phyloP scores from a whole-genome alignment of 2,329 filamentous ascomycete genomes.

The Xylariomycetidae sp. region DNA sequence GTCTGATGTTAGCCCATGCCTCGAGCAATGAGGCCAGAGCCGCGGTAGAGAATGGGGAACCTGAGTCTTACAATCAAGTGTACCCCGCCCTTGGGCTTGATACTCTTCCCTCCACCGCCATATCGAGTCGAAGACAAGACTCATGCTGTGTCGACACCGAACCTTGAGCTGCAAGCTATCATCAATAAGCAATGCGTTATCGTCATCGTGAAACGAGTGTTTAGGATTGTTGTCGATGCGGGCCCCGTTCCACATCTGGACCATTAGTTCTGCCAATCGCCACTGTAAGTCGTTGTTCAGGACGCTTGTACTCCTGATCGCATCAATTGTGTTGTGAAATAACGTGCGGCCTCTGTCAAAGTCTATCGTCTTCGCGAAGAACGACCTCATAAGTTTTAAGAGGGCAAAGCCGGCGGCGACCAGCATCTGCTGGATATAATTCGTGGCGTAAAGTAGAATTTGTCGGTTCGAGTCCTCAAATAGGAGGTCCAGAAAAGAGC shows the following conservation, averaged over 20 bases:
- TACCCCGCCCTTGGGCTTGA: conserved; percentile 64
- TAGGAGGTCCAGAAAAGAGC: conserved; percentile 63
- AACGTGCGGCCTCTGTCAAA: conserved; percentile 61
- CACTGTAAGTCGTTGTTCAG: conserved; percentile 75
- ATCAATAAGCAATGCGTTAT: conserved; percentile 52
- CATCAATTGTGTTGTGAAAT: conserved; percentile 66
- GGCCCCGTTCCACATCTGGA: conserved; percentile 79
- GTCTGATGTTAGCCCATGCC: conserved; percentile 33
- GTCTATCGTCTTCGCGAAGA: conserved; percentile 69
- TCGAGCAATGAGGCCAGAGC: conserved; percentile 20
- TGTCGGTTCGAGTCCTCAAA: conserved; percentile 51
- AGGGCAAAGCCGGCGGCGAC: conserved; percentile 75
- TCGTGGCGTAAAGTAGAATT: conserved; percentile 62
- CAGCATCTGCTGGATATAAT: conserved; percentile 81
- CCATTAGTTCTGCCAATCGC: conserved; percentile 78
- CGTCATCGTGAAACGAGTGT: conserved; percentile 44
- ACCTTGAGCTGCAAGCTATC: conserved; percentile 75
- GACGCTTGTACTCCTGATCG: conserved; percentile 69
- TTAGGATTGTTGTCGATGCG: conserved; percentile 44
- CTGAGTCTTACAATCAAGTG: conserved; percentile 59
- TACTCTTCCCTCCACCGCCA: conserved; percentile 84
- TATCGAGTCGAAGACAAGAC: conserved; percentile 76
- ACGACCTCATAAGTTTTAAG: conserved; percentile 73
- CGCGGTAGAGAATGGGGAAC: conserved; percentile 19
- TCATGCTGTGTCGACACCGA: conserved; percentile 81